Percentiles rank a stretch among this genome's conserved stretches.
Conservation (phyloP, 352 stramenopile genomes). For the Phytophthora vignae region DNA sequence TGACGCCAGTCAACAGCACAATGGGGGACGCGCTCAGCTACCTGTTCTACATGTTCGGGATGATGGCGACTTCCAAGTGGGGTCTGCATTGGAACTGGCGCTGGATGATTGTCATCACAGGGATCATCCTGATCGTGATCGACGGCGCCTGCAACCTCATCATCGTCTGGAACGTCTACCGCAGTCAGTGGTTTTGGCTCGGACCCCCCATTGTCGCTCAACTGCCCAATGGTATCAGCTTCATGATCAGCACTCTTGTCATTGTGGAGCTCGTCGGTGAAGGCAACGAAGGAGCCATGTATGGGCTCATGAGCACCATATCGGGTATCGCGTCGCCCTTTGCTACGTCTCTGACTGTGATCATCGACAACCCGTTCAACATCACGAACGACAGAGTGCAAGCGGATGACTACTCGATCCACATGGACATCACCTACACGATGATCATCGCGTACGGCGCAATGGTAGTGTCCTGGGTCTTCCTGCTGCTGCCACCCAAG, state of each 20-base stretch:
- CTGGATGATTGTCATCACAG: conserved; percentile 41
- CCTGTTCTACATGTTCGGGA: conserved; percentile 38
- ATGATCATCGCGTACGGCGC: conserved; percentile 49
- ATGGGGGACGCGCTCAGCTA: conserved; percentile 38
- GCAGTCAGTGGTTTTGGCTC: conserved; percentile 60
- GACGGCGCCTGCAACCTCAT: conserved; percentile 43
- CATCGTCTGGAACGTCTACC: conserved; percentile 48
- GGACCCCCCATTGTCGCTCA: conserved; percentile 44
- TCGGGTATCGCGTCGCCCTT: conserved; percentile 47
- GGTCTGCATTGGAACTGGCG: conserved; percentile 58
- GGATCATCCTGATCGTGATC: conserved; percentile 34
- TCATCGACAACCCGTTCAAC: conserved; percentile 45
- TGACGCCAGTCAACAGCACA: conserved; percentile 41
- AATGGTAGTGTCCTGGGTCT: conserved; percentile 42
- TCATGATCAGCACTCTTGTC: conserved; percentile 51
- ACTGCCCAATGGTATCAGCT: conserved; percentile 46
- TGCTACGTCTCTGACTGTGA: conserved; percentile 46
- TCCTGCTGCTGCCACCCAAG: conserved; percentile 45
- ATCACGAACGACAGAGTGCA: conserved; percentile 42
- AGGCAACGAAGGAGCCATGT: conserved; percentile 61
- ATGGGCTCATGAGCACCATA: conserved; percentile 54
- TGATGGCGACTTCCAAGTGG: conserved; percentile 49
- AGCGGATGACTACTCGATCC: conserved; percentile 43
- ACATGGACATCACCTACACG: conserved; percentile 53
- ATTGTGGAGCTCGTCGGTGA: conserved; percentile 50